Percentiles rank a stretch among this genome's conserved stretches.
Evolutionary conservation across 2,329 filamentous ascomycete species (phyloP).

Genomic region (Beauveria scarabaeidicola): DNA sequence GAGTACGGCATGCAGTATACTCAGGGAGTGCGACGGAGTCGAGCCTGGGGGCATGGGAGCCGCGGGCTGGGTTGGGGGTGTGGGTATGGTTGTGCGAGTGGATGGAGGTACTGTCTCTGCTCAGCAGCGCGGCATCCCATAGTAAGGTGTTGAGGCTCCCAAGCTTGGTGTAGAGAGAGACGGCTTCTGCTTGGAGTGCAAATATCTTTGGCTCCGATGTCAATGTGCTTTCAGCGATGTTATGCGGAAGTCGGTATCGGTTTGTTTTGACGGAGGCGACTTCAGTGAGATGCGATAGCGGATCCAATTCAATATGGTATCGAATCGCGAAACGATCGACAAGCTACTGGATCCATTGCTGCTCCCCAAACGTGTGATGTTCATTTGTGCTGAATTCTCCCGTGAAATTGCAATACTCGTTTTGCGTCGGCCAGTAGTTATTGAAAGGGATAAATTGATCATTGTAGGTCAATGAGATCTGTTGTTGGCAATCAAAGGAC

Average conservation of each 20-base stretch:
- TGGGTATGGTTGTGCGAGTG: neutral
- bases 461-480: neutral
- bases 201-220: too few species aligned
- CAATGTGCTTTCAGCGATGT: too few species aligned
- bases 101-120: neutral
- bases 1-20: neutral
- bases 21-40: neutral
- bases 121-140: neutral
- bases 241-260: too few species aligned
- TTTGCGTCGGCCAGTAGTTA: neutral
- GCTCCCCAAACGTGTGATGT: neutral
- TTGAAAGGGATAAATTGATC: neutral
- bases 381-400: neutral
- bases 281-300: too few species aligned
- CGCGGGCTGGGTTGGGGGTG: neutral
- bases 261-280: too few species aligned
- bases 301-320: too few species aligned
- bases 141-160: neutral
- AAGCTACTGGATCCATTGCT: conserved; percentile 1
- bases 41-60: neutral
- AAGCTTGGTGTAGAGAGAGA: neutral
- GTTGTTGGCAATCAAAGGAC: neutral
- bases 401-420: neutral
- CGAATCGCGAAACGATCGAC: too few species aligned
- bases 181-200: too few species aligned